These are phyloP conservation scores for Diutina mesorugosa DNA, from an alignment of 1,139 yeast species.

Conservation along the genomic window DNA sequence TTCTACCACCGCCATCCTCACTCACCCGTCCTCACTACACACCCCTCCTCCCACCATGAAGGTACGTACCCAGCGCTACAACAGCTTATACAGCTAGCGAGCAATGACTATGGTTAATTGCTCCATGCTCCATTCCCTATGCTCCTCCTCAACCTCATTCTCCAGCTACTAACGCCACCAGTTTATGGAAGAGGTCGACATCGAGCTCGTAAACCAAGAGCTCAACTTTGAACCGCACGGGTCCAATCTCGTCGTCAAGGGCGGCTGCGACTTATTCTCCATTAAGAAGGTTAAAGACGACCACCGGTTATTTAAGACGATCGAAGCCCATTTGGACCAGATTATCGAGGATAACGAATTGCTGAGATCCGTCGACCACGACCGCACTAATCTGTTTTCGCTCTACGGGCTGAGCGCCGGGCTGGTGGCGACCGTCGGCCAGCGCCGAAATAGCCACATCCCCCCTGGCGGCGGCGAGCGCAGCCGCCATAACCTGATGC, in stretches of 20 bases:
- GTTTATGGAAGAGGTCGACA: constrained; percentile 88
- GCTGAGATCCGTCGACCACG: constrained; percentile 28
- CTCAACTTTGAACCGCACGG: constrained; percentile 82
- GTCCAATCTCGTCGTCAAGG: constrained; percentile 56
- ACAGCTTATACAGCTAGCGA: background rate
- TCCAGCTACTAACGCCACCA: constrained; percentile 11
- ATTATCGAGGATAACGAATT: constrained; percentile 43
- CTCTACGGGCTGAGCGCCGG: constrained; percentile 7
- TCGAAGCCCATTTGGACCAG: constrained; percentile 70
- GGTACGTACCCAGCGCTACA: background rate
- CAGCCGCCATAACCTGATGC: background rate
- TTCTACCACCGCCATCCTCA: background rate
- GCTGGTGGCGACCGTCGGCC: background rate
- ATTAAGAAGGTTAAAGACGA: constrained; percentile 91
- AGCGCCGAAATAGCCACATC: background rate
- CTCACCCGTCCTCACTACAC: background rate
- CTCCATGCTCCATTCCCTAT: too few species aligned
- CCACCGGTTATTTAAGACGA: constrained; percentile 72
- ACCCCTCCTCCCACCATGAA: background rate
- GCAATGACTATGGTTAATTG: background rate
- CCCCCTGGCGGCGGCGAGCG: background rate
- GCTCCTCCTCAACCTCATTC: too few species aligned
- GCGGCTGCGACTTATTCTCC: constrained; percentile 91
- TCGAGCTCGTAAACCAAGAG: constrained; percentile 78
- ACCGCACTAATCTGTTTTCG: constrained; percentile 22